Evolutionary conservation across 2,329 filamentous ascomycete genomes (phyloP).

Genomic region (Epichloe gansuensis): DNA sequence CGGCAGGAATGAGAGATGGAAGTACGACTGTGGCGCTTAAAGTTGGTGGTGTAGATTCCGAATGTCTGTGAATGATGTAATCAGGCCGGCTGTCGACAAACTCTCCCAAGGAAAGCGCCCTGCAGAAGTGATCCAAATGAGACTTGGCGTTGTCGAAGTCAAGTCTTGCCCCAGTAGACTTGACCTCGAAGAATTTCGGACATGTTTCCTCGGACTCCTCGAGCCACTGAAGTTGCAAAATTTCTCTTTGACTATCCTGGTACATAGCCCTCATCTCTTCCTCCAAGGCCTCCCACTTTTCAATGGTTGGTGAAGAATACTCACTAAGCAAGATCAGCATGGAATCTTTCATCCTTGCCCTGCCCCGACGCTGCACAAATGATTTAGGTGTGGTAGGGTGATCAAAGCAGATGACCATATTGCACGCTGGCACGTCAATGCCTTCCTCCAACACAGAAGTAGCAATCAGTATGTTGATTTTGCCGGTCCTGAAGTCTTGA

Average conservation of each 20-base stretch:
- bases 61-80: constrained; percentile 43
- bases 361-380: constrained; percentile 45
- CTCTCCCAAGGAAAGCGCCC: constrained; percentile 40
- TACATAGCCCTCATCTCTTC: constrained; percentile 59
- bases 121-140: constrained; percentile 79
- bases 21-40: constrained; percentile 54
- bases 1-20: constrained; percentile 53
- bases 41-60: constrained; percentile 14
- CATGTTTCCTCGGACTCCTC: constrained; percentile 29
- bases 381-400: constrained; percentile 37
- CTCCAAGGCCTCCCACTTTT: constrained; percentile 57
- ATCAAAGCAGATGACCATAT: constrained; percentile 48
- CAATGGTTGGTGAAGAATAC: constrained; percentile 13
- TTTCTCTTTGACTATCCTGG: constrained; percentile 47
- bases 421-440: constrained; percentile 54
- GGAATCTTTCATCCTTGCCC: constrained; percentile 39
- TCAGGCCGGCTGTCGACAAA: constrained; percentile 56
- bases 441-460: constrained; percentile 57
- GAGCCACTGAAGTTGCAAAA: constrained; percentile 30
- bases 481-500: constrained; percentile 40
- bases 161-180: constrained; percentile 47
- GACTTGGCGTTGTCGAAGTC: constrained; percentile 60
- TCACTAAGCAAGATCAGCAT: constrained; percentile 36
- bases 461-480: constrained; percentile 45
- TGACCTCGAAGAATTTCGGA: constrained; percentile 22